These are phyloP conservation scores for Macroventuria anomochaeta DNA, from an alignment of 2,329 filamentous ascomycete genomes.

Conservation along the genomic window DNA sequence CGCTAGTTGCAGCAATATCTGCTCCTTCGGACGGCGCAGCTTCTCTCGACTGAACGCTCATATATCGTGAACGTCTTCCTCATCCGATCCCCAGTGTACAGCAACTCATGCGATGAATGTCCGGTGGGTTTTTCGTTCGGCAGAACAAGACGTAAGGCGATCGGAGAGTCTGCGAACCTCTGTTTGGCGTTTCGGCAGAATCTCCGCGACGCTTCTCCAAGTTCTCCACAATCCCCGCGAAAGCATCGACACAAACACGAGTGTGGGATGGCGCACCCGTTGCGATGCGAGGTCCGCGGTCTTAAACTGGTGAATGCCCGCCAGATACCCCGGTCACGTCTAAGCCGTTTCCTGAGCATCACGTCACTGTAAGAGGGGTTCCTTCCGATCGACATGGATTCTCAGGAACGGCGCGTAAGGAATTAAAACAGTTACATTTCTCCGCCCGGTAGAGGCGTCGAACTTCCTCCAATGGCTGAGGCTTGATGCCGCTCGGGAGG, in stretches of 20 bases:
- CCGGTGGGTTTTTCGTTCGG: background rate
- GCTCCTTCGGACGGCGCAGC: background rate
- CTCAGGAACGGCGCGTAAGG: constrained; percentile 14
- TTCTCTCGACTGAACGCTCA: background rate
- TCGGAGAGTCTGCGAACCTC: constrained; percentile 13
- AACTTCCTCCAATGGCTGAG: constrained; percentile 35
- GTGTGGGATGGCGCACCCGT: constrained; percentile 9
- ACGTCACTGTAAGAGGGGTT: constrained; percentile 18
- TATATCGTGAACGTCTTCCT: background rate
- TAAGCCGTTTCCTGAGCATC: constrained; percentile 3
- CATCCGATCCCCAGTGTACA: background rate
- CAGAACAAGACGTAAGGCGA: background rate
- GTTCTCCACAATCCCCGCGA: constrained; percentile 20
- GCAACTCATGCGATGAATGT: background rate
- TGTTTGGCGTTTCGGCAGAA: constrained; percentile 10
- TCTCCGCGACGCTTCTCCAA: constrained; percentile 13
- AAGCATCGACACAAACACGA: constrained; percentile 6
- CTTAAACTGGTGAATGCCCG: constrained; percentile 6
- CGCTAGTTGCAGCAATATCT: background rate
- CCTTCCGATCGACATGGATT: constrained; percentile 15
- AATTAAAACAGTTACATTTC: constrained; percentile 21
- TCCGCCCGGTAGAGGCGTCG: constrained; percentile 23
- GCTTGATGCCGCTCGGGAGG: constrained; percentile 5
- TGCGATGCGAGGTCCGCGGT: constrained; percentile 4
- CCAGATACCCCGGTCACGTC: background rate